Conservation (phyloP, 768 basidiomycete species). For the Mycena venus region DNA sequence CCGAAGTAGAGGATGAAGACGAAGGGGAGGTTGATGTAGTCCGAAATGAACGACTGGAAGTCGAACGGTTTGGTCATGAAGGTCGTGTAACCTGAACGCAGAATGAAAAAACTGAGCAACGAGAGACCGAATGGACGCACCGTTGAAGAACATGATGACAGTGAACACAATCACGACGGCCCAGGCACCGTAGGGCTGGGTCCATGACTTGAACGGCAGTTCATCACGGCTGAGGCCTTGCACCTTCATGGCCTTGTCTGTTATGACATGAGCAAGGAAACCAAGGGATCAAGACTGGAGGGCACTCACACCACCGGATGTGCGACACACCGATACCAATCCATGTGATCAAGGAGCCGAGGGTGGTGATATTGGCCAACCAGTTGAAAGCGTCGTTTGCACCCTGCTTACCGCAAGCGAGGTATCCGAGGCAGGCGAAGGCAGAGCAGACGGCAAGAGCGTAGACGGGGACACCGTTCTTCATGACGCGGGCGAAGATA, state of each 20-base stretch:
- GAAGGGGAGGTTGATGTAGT: constrained; percentile 42
- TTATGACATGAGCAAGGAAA: not conserved
- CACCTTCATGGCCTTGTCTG: constrained; percentile 50
- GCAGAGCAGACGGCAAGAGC: constrained; percentile 49
- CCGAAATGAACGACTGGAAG: constrained; percentile 33
- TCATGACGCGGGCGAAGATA: constrained; percentile 55
- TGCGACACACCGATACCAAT: constrained; percentile 57
- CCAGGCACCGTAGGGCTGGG: constrained; percentile 37
- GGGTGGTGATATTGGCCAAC: constrained; percentile 55
- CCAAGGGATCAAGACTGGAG: not conserved
- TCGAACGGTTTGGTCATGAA: constrained; percentile 31
- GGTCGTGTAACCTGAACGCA: constrained; percentile 20
- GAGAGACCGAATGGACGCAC: not conserved
- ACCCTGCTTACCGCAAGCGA: constrained; percentile 48
- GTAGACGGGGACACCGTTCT: constrained; percentile 53
- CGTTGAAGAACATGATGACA: constrained; percentile 38
- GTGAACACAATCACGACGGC: constrained; percentile 23
- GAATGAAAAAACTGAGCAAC: not conserved
- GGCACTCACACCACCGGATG: constrained; percentile 42
- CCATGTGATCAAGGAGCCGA: constrained; percentile 56
- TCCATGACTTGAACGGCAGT: constrained; percentile 38
- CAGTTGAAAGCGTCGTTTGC: constrained; percentile 57
- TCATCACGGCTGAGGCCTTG: constrained; percentile 41
- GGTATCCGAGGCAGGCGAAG: constrained; percentile 56
- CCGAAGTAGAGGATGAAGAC: constrained; percentile 37